Base-by-base conservation (phyloP, 2,329 filamentous ascomycete species). In the Coleophoma cylindrospora region DNA sequence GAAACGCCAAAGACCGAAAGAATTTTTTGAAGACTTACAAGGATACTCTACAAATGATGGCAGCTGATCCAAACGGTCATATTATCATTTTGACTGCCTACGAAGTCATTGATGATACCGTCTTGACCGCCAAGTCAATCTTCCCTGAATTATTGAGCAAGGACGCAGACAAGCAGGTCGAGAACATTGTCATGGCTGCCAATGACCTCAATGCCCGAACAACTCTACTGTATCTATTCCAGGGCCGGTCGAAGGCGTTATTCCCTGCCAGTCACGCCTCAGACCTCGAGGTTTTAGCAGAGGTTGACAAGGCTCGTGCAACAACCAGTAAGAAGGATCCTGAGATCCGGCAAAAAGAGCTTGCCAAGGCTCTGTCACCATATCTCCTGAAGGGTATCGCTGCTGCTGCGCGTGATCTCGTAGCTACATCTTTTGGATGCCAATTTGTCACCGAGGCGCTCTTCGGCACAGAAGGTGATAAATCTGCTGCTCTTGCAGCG, bases 61-160 rank as follows among this genome's bases (percentile, higher is more conserved):
- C 91, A 3, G 84, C 81, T 44, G 92, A 99, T 64, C 68, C 76
- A 7, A 70, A 91, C 61, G 94, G 84, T 2, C 90, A 96, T 64
- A 76, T 86, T 54, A 80, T 97, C 48, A 81, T 99, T 34, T 77
- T 97, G 49, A 79, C 91, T 2, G 89, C 90, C 1, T 91, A 91
- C 65, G 94, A 97, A 61, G 85, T 96, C 45, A 84, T 96, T 45
- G 94, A 99, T 61, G 94, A 99, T 66, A 99, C 94, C 10, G 91
- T 95, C 57, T 76, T 96, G 63, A 89, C 84, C 3, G 78, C 84
- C 46, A 97, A 95, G 72, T 78, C 87, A 33, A 87, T 99, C 57
- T 90, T 96, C 68, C 78, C 89, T 0, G 92, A 97, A 68, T 75
- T 99, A 12, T 71, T 96, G 15, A 88, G 85, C 55, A 87, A 89